Base-by-base conservation (phyloP, 176 grass and related monocot species). In the Puccinellia tenuiflora region DNA sequence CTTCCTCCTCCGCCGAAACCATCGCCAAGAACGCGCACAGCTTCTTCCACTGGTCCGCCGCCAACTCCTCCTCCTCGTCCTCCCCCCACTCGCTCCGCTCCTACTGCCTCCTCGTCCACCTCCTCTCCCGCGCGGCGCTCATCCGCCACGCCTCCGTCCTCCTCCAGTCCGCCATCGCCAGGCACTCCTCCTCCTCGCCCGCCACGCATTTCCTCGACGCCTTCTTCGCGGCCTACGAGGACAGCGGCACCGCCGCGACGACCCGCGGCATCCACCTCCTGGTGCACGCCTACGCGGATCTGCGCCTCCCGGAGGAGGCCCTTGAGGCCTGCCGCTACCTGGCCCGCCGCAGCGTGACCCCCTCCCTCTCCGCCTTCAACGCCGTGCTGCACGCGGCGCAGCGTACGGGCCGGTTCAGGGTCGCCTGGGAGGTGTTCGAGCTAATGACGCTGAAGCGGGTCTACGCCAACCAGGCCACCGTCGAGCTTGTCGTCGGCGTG, bases 371-470 rank as follows among this genome's bases (percentile, higher is more conserved):
- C 60, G 92, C 86, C 28, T 98, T 94, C 86, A 94, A 98, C 84
- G 81, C 82, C 17, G 53, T 89, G 70, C 45, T 98, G 64, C 81
- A 81, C 6, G 86, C 84, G 1, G 81, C 88, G 0, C 84, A 84
- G 68, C 84, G 79, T 34, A 40, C 82, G n/a, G 73, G 59, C 76
- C 60, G 73, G 63, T 87, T 87, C 82, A 42, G 62, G 9, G 69
- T 88, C 57, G 92, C 92, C 25, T 98, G 92, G 95, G 86, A 93
- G 86, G 90, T 95, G 88, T 91, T 98, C 84, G 92, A 95, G 88
- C 82, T 82, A 88, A 98, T 98, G 95, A 81, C 92, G 25, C 86
- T 82, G 5, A 94, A 81, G 84, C 90, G 92, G 34, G 51, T 95
- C 26, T 93, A 91, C 52, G 92, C 90, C 21, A 90, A 94, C 83